Evolutionary conservation across 768 basidiomycete species (phyloP), one percentile per base, ranked within the genome.

Genomic region (Tephrocybe sp.): DNA sequence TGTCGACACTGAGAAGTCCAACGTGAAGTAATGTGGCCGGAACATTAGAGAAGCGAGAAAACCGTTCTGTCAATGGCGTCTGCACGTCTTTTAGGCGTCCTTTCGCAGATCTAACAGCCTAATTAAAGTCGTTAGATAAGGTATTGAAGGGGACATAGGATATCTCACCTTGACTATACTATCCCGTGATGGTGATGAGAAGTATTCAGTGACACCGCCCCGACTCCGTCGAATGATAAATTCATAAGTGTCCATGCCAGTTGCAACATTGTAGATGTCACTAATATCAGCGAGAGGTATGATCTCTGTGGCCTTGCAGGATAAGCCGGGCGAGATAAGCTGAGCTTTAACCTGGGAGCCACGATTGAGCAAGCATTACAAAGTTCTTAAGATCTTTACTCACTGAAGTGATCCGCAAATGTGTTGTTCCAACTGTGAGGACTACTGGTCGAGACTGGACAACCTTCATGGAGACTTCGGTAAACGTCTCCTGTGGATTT

Each of bases 21-120:
- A 92, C 79, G 58, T 94, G 93, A n/a, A 96, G 72, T 38, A 97
- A 68, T 0, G 89, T 87, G 0, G 92, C 89, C 6, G 90, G 86
- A 16, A 93, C 85, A 59, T 93, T 94, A 2, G 86, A 89, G 52
- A 91, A 85, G 45, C 88, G 77, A 6, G 87, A 82, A 55, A 86
- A 84, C 8, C 89, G 75, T 52, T 88, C 88, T 4, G 78, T 67
- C 6, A 80, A 68, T 1, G 77, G 66, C 24, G 71, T 62, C 28
- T 77, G 79, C 6, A 68, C 72, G 34, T 83, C 81, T 52, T 81
- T 83, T 59, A 88, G 71, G 21, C 78, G 78, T 18, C 80, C 82
- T 62, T 93, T 93, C 1, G 89, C 85, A n/a, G 75, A 72, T 30
- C 90, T 80, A 52, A 93, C 84, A 3, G 80, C 69, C 91, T 93